Evolutionary conservation across 768 basidiomycete genomes (phyloP).

Genomic region (Trametes punicea): DNA sequence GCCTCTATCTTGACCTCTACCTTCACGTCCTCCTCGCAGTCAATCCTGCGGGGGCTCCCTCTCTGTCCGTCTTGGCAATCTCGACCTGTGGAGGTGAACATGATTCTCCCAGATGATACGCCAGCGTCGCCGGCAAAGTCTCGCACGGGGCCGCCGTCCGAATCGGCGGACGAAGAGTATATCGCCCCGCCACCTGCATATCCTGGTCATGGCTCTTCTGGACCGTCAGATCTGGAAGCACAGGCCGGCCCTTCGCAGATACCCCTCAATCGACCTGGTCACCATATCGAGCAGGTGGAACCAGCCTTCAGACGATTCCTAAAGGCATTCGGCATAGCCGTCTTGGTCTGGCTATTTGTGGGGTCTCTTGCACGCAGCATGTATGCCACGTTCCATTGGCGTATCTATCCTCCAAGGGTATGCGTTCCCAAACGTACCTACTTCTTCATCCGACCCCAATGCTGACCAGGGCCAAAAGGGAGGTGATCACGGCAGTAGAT

Average conservation of each 20-base stretch:
- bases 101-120: slow-evolving; percentile 28
- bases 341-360: slow-evolving; percentile 18
- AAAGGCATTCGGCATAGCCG: slow-evolving; percentile 22
- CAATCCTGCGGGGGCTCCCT: background rate
- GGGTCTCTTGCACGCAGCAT: slow-evolving; percentile 12
- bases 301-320: slow-evolving; percentile 20
- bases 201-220: slow-evolving; percentile 14
- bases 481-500: background rate
- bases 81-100: slow-evolving; percentile 2
- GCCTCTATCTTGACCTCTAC: background rate
- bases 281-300: slow-evolving; percentile 3
- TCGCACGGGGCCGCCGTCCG: slow-evolving; percentile 12
- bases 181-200: slow-evolving; percentile 24
- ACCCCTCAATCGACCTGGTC: background rate
- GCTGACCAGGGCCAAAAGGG: background rate
- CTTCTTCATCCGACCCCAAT: background rate
- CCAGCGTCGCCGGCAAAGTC: slow-evolving; percentile 23
- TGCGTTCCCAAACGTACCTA: background rate
- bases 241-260: background rate
- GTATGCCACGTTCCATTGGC: background rate
- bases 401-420: background rate
- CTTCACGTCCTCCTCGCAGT: background rate
- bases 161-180: slow-evolving; percentile 1
- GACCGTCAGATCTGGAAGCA: background rate
- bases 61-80: too few relatives aligned